phyloP scores from a whole-genome alignment of 2,329 filamentous ascomycete genomes.

The Colletotrichum tofieldiae region DNA sequence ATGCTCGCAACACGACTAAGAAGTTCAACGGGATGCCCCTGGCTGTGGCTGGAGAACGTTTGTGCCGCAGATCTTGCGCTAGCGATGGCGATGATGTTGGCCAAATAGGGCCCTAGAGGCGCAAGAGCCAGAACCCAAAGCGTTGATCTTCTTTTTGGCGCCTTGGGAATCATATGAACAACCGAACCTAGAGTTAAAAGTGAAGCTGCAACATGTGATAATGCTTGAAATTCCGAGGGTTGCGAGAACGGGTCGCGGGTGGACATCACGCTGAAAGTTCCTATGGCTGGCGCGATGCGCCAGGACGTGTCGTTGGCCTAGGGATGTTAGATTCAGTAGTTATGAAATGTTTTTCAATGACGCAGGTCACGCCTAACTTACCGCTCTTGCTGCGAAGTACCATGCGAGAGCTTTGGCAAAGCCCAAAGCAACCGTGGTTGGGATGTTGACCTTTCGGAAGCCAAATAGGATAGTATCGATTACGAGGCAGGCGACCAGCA shows the following conservation, averaged over 20 bases:
- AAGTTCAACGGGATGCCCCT: conserved; percentile 8
- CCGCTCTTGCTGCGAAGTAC: conserved; percentile 5
- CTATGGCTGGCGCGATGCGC: conserved; percentile 10
- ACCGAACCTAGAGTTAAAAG: background rate
- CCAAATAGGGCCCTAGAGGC: background rate
- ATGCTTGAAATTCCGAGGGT: background rate
- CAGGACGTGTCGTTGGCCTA: conserved; percentile 9
- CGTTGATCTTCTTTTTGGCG: background rate
- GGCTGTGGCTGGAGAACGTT: background rate
- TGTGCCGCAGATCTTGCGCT: background rate
- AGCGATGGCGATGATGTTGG: background rate
- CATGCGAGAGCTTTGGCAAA: background rate
- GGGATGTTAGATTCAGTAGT: background rate
- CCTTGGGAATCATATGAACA: background rate
- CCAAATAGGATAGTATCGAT: background rate
- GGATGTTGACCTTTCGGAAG: background rate
- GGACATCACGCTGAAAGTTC: background rate
- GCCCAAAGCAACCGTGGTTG: background rate
- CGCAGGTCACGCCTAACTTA: background rate
- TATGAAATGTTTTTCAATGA: background rate
- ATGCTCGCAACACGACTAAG: background rate
- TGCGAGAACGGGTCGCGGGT: background rate
- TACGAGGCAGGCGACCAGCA: background rate
- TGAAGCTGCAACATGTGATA: conserved; percentile 1
- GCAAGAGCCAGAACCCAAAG: background rate